Evolutionary conservation across 2,329 filamentous ascomycete species (phyloP), one percentile per base, ranked within the genome.

Genomic region (Aspergillus awamori): DNA sequence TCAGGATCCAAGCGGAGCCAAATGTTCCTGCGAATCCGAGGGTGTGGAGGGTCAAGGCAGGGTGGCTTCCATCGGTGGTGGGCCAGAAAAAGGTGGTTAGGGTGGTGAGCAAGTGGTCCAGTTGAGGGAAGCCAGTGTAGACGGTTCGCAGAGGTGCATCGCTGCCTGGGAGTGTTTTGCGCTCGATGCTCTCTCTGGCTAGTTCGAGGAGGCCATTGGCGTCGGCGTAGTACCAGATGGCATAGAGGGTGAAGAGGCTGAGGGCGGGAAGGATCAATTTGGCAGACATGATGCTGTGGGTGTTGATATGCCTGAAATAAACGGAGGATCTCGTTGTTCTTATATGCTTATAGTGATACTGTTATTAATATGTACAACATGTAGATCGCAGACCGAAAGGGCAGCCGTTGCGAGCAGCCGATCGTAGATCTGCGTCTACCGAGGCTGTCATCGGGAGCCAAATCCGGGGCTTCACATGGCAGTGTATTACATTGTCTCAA

Each of bases 41-140:
- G 4, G 75, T 72, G 45, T 79, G 76, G 8, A 80, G 65, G 1
- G 72, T 65, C 7, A 78, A 65, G 13, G 71, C 70, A 0, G 76
- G 70, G 26, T 73, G 70, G 43, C 71, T 73, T 7, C 77, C 78
- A 60, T 79, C 77, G 8, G 77, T 70, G 2, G 72, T 68, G 0
- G 77, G 74, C 63, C 76, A 77, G 66, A 80, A 80, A 61, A 80
- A 80, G 20, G 70, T 65, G 2, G 73, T 74, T 63, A 78, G 56
- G 5, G 69, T 53, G 5, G 70, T 63, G 1, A 79, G 64, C 4
- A 76, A 60, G 13, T 65, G 54, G 57, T 79, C 77, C 5, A 78
- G 26, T 0, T 66, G 64, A 41, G 70, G 64, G 43, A 77, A 41
- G 0, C 76, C 76, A 0, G 76, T 78, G 58, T 76, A 76, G 15